These are phyloP conservation scores for Cymbidium sinense DNA, from an alignment of 106 monocot species.

Conservation along the genomic window DNA sequence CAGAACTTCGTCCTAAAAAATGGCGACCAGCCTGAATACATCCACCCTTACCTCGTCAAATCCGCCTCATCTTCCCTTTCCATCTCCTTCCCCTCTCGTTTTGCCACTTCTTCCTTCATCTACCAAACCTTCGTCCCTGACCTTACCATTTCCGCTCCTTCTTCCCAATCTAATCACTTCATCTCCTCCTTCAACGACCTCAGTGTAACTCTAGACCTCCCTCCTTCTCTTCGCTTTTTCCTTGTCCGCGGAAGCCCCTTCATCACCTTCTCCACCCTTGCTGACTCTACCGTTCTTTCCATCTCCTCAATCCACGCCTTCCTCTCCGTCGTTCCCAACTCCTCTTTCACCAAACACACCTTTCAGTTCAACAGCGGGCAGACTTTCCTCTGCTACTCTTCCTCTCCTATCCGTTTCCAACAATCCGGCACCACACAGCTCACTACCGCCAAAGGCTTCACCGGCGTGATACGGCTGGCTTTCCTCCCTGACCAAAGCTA, in stretches of 20 bases:
- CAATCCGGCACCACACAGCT: constrained; percentile 23
- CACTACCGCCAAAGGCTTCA: constrained; percentile 23
- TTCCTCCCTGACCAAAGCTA: constrained; percentile 34
- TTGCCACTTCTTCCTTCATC: constrained; percentile 37
- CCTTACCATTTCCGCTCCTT: constrained; percentile 48
- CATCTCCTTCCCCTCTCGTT: constrained; percentile 37
- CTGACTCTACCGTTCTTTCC: constrained; percentile 15
- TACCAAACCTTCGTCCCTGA: constrained; percentile 84
- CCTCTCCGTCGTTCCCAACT: constrained; percentile 38
- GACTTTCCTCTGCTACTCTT: constrained; percentile 69
- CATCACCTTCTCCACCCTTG: constrained; percentile 49
- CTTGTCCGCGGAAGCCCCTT: constrained; percentile 84
- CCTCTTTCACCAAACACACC: constrained; percentile 49
- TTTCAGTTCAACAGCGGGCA: constrained; percentile 59
- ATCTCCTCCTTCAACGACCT: constrained; percentile 79
- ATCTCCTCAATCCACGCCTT: constrained; percentile 56
- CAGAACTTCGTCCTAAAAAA: constrained; percentile 80
- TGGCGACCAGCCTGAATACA: constrained; percentile 91
- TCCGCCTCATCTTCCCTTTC: constrained; percentile 48
- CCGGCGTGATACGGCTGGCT: constrained; percentile 57
- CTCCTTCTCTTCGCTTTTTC: constrained; percentile 61
- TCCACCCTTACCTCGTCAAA: constrained; percentile 90
- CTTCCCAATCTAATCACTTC: constrained; percentile 17
- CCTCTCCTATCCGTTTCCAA: constrained; percentile 52
- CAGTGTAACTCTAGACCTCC: constrained; percentile 74